Base-by-base conservation (phyloP, 2,329 filamentous ascomycete genomes). In the Cercospora sp. region DNA sequence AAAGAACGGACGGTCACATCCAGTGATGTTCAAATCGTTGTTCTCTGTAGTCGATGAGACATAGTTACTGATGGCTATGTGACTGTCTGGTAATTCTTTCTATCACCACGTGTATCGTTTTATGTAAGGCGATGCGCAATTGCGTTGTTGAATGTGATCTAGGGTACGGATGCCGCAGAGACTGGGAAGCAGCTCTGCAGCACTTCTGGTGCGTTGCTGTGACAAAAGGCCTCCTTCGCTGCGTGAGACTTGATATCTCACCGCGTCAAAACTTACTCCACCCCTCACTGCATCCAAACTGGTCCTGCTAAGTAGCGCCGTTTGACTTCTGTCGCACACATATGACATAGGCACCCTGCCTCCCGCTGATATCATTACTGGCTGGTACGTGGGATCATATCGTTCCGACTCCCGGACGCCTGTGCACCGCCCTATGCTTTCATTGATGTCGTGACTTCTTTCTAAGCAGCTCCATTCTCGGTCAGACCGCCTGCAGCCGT, bases 401-500 rank as follows among this genome's bases (percentile, higher is more conserved):
- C 62, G 34, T 40, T 45, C 13, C 18, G 43, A 49, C 30, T 34
- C 37, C 28, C 12, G 53, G 60, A 67, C 60, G 60, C 65, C 60
- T 63, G 49, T 62, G 65, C 34, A 58, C 61, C 59, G 51, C 34
- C 61, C 37, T 53, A 37, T 63, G 60, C 60, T 49, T 59, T 55
- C 51, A 34, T 64, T 34, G 61, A 64, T 43, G 49, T 64, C 51
- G 62, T 57, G 49, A 63, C 43, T 55, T 43, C 28, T 32, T 63
- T 26, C 59, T 69, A 69, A 34, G 69, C 67, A 49, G 63, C 65
- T 34, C 67, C 69, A 24, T 69, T 69, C 61, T 71, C 68, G 5
- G 68, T 67, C 6, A 66, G 64, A 30, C 63, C 69, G 55, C 65
- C 68, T 26, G 63, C 57, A 53, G 49, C 74, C 12, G 71, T 71